phyloP scores from a whole-genome alignment of 2,329 filamentous ascomycete species.

The Botrytis galanthina region DNA sequence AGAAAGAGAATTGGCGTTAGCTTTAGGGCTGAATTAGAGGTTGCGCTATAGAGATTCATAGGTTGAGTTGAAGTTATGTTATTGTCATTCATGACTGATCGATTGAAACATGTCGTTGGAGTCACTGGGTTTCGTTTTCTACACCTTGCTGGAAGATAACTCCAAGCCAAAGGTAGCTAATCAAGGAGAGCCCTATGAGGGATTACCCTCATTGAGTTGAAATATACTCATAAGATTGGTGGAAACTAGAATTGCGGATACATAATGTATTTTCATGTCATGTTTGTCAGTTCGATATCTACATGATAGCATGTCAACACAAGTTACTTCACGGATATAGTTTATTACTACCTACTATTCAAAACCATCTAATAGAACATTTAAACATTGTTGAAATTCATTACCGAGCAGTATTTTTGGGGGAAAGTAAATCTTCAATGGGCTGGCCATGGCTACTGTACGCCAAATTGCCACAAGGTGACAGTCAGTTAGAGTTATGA shows the following conservation, averaged over 20 bases:
- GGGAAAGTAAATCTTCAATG: too few relatives aligned
- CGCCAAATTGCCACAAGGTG: too few relatives aligned
- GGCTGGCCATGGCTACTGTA: too few relatives aligned
- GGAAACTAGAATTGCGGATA: neutral
- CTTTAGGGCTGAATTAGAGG: neutral
- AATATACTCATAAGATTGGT: neutral
- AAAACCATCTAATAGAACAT: too few relatives aligned
- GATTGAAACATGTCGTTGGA: neutral
- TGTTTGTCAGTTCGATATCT: neutral
- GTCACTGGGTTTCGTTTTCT: neutral
- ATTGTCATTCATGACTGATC: too few relatives aligned
- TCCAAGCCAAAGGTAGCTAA: neutral
- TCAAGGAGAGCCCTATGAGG: fast-evolving
- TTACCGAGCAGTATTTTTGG: too few relatives aligned
- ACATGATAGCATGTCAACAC: too few relatives aligned
- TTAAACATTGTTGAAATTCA: too few relatives aligned
- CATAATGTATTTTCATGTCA: neutral
- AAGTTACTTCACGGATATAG: too few relatives aligned
- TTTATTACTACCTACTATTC: too few relatives aligned
- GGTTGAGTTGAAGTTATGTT: neutral
- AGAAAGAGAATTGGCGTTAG: neutral
- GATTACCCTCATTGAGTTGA: neutral
- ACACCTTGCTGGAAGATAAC: neutral
- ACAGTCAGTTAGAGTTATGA: too few relatives aligned
- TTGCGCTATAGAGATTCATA: neutral